Base-by-base conservation (phyloP, 163 green algal genomes). In the Coccomyxa subellipsoidea region DNA sequence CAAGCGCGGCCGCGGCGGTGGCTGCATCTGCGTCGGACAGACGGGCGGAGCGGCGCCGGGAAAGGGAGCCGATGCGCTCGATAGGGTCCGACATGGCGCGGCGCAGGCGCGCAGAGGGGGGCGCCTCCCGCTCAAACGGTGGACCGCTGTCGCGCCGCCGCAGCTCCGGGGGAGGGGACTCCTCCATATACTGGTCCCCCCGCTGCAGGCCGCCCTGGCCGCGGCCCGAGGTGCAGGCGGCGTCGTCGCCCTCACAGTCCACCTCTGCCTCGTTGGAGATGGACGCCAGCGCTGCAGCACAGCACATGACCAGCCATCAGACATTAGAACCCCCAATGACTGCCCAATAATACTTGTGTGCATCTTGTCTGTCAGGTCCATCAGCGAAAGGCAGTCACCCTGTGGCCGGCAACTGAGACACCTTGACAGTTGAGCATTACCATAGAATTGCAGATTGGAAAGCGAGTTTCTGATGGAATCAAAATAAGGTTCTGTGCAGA, bases 231-330 rank as follows among this genome's bases (percentile, higher is more conserved):
- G 15, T 59, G 47, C 47, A 59, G 15, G 47, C 47, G 15, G 47
- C 47, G 23, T 59, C 38, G 38, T 70, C 38, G 38, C n/a, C 72
- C 36, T n/a, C 72, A 78, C 8, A 29, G 25, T 36, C 72, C 32
- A 29, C 23, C 23, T 47, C 66, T 23, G 27, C 70, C 31, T 77
- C 25, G 37, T 38, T 70, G 25, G 79, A 83, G 25, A 83, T 71
- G n/a, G 80, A 80, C n/a, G 71, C 71, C 70, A 80, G 80, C 5
- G 40, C 71, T 83, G 79, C 53, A 77, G 31, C 32, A 77, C 32
- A 39, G 31, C 31, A 34, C 10, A 35, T n/a, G 47, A 18, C 18
- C 47, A 66, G 47, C n/a, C n/a, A n/a, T n/a, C n/a, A n/a, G n/a
- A n/a, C n/a, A n/a, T n/a, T n/a, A n/a, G n/a, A n/a, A n/a, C n/a